Conservation (phyloP, 768 basidiomycete species). For the Boletus rufocinnamomeus region DNA sequence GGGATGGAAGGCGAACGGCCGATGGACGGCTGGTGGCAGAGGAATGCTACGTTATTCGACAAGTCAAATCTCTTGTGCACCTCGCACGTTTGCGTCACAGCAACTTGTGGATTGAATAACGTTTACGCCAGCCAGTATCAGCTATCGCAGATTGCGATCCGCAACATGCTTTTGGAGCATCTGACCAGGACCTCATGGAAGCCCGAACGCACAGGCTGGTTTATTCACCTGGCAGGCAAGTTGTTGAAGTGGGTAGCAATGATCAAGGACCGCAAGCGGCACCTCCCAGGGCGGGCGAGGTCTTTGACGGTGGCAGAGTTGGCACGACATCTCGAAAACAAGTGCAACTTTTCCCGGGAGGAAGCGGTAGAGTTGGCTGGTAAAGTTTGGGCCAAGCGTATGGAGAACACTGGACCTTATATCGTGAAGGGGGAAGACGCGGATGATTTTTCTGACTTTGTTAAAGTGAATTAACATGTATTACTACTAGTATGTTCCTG, state of each 20-base stretch:
- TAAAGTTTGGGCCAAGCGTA: slow-evolving; percentile 22
- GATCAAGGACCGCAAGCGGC: slow-evolving; percentile 8
- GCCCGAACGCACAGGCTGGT: slow-evolving; percentile 23
- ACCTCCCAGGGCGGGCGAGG: not conserved
- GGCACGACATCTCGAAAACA: slow-evolving; percentile 15
- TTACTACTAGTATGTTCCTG: not conserved
- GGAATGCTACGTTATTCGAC: slow-evolving; percentile 34
- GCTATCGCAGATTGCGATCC: slow-evolving; percentile 33
- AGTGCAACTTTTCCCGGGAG: slow-evolving; percentile 13
- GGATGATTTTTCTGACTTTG: not conserved
- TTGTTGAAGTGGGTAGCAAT: slow-evolving; percentile 22
- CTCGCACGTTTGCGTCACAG: slow-evolving; percentile 44
- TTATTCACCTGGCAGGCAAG: slow-evolving; percentile 22
- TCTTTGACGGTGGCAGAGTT: slow-evolving; percentile 19
- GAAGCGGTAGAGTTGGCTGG: slow-evolving; percentile 22
- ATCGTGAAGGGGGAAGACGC: slow-evolving; percentile 10
- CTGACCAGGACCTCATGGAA: slow-evolving; percentile 24
- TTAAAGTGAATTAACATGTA: not conserved
- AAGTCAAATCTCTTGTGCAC: slow-evolving; percentile 17
- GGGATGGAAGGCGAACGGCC: slow-evolving; percentile 31
- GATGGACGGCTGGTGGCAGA: slow-evolving; percentile 37
- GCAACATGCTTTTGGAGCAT: slow-evolving; percentile 20
- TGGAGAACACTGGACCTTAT: not conserved
- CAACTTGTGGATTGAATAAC: slow-evolving; percentile 26
- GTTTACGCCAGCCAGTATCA: slow-evolving; percentile 33